Percentiles rank a stretch among this genome's conserved stretches.
Conservation (phyloP, 2,329 filamentous ascomycete genomes). For the Alternaria brassicicola region DNA sequence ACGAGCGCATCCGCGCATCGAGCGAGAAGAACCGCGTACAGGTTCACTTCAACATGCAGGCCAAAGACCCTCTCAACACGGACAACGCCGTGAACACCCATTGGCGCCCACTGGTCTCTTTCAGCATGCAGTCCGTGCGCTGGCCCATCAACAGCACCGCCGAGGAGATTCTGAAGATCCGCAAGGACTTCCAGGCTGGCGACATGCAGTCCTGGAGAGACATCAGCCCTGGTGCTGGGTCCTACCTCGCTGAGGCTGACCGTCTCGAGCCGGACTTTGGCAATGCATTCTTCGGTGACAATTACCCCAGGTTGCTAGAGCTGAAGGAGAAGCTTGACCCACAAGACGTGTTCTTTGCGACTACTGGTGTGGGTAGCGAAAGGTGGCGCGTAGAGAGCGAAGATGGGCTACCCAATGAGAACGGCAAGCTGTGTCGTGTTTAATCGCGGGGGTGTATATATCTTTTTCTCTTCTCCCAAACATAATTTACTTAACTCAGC, state of each 20-base stretch:
- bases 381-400: conserved; percentile 43
- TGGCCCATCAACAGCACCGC: conserved; percentile 42
- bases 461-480: background rate
- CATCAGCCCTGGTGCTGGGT: conserved; percentile 38
- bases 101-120: conserved; percentile 34
- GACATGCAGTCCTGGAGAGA: conserved; percentile 44
- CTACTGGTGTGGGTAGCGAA: conserved; percentile 44
- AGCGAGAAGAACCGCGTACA: conserved; percentile 45
- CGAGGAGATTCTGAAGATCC: conserved; percentile 31
- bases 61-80: conserved; percentile 34
- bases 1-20: conserved; percentile 34
- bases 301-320: conserved; percentile 39
- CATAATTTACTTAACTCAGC: too few species aligned
- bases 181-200: conserved; percentile 33
- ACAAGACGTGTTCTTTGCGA: conserved; percentile 43
- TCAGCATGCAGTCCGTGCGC: conserved; percentile 41
- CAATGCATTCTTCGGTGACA: conserved; percentile 39
- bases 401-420: conserved; percentile 45
- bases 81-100: conserved; percentile 43
- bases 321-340: conserved; percentile 45
- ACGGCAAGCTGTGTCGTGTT: conserved; percentile 45
- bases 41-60: conserved; percentile 47
- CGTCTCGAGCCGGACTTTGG: conserved; percentile 43
- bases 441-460: background rate
- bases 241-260: conserved; percentile 42